Percentiles rank a stretch among this genome's conserved stretches.
These are phyloP conservation scores for Fraxinus excelsior DNA, from an alignment of 257 asterid genomes.

Conservation along the genomic window DNA sequence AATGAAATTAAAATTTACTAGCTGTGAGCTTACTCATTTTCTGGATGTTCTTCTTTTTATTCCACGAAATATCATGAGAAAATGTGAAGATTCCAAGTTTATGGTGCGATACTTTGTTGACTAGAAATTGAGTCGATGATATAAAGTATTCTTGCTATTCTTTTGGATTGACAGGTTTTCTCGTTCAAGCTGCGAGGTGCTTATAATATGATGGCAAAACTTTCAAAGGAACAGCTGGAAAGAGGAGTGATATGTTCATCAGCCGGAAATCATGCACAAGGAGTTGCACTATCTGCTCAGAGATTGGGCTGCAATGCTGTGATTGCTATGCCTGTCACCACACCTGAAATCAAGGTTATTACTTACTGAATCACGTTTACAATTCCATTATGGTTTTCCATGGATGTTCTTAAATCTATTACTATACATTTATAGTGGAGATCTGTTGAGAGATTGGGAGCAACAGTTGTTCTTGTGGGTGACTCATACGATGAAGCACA, in stretches of 20 bases:
- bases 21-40: not conserved
- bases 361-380: constrained; percentile 6
- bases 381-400: not conserved
- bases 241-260: constrained; percentile 96
- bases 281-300: constrained; percentile 84
- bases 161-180: constrained; percentile 55
- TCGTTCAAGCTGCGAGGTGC: constrained; percentile 98
- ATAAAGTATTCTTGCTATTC: not conserved
- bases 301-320: constrained; percentile 60
- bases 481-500: constrained; percentile 95
- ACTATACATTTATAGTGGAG: constrained; percentile 57
- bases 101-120: not conserved
- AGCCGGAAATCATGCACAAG: constrained; percentile 98
- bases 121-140: not conserved
- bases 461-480: constrained; percentile 83
- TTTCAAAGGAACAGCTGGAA: constrained; percentile 65
- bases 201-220: constrained; percentile 96
- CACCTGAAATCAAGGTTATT: constrained; percentile 93
- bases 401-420: not conserved
- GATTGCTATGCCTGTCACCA: constrained; percentile 89
- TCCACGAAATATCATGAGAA: not conserved
- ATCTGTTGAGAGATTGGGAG: constrained; percentile 86
- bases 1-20: constrained; percentile 18
- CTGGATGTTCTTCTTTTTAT: not conserved
- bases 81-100: constrained; percentile 5